These are phyloP conservation scores for Tetracentron sinense DNA, from an alignment of 164 flowering plant species.

Conservation along the genomic window DNA sequence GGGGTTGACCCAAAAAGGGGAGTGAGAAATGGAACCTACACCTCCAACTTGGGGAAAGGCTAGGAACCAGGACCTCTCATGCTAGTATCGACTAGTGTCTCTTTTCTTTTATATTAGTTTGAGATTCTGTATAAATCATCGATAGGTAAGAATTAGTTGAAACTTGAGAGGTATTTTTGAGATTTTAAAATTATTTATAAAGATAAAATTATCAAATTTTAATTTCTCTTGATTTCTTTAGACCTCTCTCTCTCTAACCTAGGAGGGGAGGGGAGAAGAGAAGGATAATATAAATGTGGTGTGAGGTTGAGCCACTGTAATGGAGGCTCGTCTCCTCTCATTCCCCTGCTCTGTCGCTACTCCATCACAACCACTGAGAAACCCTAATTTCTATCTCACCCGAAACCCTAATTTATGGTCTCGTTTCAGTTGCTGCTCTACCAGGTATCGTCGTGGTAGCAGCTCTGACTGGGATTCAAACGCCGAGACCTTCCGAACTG, in stretches of 20 bases:
- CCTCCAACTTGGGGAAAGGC: no score
- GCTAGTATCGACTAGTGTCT: no score
- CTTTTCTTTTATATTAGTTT: no score
- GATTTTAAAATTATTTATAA: no score
- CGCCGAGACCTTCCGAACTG: constrained; percentile 27
- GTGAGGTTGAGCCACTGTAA: background rate
- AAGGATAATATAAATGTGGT: background rate
- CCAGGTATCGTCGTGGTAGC: constrained; percentile 11
- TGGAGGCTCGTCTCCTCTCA: constrained; percentile 16
- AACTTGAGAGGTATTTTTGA: no score
- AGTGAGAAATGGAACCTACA: no score
- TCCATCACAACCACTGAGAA: background rate
- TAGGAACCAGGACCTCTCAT: no score
- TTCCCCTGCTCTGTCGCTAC: constrained; percentile 1
- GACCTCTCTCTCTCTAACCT: constrained; percentile 15
- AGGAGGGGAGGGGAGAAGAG: background rate
- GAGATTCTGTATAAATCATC: no score
- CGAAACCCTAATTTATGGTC: constrained; percentile 13
- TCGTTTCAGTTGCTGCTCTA: constrained; percentile 6
- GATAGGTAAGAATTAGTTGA: no score
- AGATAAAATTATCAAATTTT: no score
- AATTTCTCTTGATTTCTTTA: no score
- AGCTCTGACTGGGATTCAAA: constrained; percentile 36
- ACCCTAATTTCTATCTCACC: background rate
- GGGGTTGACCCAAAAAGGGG: no score